A percentile compares a stretch with the other conserved stretches of the same genome.
phyloP scores from a whole-genome alignment of 108 stramenopile genomes.

The Conticribra weissflogii region DNA sequence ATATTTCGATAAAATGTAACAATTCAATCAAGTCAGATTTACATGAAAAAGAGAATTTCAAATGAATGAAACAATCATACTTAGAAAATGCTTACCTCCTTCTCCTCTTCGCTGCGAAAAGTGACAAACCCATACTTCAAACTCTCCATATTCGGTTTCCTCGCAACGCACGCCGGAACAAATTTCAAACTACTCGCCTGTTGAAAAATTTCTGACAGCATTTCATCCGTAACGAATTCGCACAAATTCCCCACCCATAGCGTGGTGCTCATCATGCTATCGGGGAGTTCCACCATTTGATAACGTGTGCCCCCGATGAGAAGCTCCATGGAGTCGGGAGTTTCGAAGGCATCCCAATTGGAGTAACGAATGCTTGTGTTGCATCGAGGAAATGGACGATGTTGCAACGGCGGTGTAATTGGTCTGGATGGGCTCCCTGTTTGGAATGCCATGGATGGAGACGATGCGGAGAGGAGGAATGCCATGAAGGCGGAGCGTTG shows the following conservation, averaged over 20 bases:
- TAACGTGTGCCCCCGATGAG: slow-evolving; percentile 75
- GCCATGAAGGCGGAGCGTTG: not conserved
- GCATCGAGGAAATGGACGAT: not conserved
- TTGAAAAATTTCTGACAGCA: slow-evolving; percentile 70
- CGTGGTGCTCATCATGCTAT: slow-evolving; percentile 80
- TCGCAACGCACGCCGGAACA: slow-evolving; percentile 79
- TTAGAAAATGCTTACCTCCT: slow-evolving; percentile 61
- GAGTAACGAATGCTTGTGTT: slow-evolving; percentile 24
- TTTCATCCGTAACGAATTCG: slow-evolving; percentile 80
- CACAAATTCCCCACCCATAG: slow-evolving; percentile 80
- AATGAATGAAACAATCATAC: no score
- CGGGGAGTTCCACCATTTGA: slow-evolving; percentile 81
- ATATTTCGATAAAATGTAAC: not conserved
- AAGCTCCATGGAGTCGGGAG: slow-evolving; percentile 62
- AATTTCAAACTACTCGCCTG: slow-evolving; percentile 57
- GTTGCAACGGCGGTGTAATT: not conserved
- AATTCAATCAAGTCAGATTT: no score
- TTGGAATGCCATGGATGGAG: slow-evolving; percentile 17
- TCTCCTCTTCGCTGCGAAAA: slow-evolving; percentile 71
- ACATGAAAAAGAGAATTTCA: no score
- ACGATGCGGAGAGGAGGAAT: not conserved
- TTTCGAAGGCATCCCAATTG: slow-evolving; percentile 53
- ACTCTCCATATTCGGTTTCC: slow-evolving; percentile 68
- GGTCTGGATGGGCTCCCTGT: not conserved
- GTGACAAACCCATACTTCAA: slow-evolving; percentile 79